Evolutionary conservation across 176 grass and related monocot species (phyloP).

Genomic region (Elaeis guineensis): DNA sequence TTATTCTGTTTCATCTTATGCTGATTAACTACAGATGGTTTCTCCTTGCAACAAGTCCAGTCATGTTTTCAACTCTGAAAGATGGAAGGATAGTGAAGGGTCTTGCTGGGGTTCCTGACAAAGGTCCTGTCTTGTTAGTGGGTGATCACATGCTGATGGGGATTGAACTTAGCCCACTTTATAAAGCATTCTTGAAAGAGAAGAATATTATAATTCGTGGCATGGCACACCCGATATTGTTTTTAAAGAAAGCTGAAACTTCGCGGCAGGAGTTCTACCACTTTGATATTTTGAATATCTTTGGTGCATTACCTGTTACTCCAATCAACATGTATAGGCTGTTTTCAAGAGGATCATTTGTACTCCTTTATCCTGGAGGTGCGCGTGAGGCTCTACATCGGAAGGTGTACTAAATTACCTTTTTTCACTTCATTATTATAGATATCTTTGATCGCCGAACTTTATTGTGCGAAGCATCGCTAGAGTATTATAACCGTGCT

Average conservation of each 20-base stretch:
- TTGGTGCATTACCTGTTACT: conserved; percentile 52
- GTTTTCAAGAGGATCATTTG: conserved; percentile 50
- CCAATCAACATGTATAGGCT: conserved; percentile 73
- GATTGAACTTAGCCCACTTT: conserved; percentile 56
- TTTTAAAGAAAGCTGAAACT: conserved; percentile 34
- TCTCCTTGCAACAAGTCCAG: conserved; percentile 55
- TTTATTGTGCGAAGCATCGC: no score
- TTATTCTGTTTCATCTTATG: not conserved
- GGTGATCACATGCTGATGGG: conserved; percentile 78
- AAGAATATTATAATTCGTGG: conserved; percentile 51
- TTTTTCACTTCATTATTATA: not conserved
- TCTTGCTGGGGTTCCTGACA: conserved; percentile 60
- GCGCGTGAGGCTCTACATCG: conserved; percentile 74
- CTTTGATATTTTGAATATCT: conserved; percentile 41
- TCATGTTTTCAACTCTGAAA: conserved; percentile 60
- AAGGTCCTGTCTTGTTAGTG: conserved; percentile 80
- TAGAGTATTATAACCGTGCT: no score
- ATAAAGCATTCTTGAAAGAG: conserved; percentile 67
- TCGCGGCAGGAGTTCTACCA: conserved; percentile 40
- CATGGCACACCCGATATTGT: conserved; percentile 59
- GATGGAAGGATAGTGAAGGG: conserved; percentile 66
- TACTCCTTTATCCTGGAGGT: conserved; percentile 82
- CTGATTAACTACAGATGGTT: conserved; percentile 45
- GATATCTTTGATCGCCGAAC: not conserved
- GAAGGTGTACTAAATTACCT: conserved; percentile 34